phyloP scores from a whole-genome alignment of 2,329 filamentous ascomycete species.

The Clonostachys solani region DNA sequence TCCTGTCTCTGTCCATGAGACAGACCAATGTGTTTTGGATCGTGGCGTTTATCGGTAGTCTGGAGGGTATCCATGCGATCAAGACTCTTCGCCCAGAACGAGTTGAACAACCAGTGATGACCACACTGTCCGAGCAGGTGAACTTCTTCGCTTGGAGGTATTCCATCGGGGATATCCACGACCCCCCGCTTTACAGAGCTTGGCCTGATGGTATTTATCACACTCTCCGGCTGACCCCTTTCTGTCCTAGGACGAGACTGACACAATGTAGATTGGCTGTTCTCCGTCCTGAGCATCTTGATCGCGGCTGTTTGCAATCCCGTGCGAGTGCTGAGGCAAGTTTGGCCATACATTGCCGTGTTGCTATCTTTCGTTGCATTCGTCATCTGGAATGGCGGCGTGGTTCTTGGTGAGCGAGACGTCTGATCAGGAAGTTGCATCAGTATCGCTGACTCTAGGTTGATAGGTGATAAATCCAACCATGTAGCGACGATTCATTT shows the following conservation, averaged over 20 bases:
- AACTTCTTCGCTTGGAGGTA: constrained; percentile 36
- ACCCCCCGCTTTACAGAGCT: constrained; percentile 40
- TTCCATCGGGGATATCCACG: constrained; percentile 49
- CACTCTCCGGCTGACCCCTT: background rate
- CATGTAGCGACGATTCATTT: constrained; percentile 87
- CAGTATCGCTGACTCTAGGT: constrained; percentile 13
- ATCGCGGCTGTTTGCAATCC: constrained; percentile 52
- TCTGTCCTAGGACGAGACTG: background rate
- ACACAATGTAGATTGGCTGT: constrained; percentile 39
- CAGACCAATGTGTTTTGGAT: constrained; percentile 99
- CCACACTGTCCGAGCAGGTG: constrained; percentile 24
- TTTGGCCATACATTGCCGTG: constrained; percentile 59
- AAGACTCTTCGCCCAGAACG: constrained; percentile 32
- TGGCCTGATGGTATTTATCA: constrained; percentile 43
- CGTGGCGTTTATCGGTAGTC: constrained; percentile 67
- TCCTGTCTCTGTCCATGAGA: constrained; percentile 69
- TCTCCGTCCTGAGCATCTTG: constrained; percentile 59
- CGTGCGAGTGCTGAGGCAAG: constrained; percentile 32
- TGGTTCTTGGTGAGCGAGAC: constrained; percentile 69
- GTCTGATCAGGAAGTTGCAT: background rate
- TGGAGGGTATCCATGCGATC: constrained; percentile 49
- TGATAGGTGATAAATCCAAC: constrained; percentile 82
- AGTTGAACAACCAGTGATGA: constrained; percentile 19
- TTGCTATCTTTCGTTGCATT: constrained; percentile 68
- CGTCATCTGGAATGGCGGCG: constrained; percentile 81